Evolutionary conservation across 2,329 filamentous ascomycete species (phyloP).

Genomic region (Fusarium tuaranense): DNA sequence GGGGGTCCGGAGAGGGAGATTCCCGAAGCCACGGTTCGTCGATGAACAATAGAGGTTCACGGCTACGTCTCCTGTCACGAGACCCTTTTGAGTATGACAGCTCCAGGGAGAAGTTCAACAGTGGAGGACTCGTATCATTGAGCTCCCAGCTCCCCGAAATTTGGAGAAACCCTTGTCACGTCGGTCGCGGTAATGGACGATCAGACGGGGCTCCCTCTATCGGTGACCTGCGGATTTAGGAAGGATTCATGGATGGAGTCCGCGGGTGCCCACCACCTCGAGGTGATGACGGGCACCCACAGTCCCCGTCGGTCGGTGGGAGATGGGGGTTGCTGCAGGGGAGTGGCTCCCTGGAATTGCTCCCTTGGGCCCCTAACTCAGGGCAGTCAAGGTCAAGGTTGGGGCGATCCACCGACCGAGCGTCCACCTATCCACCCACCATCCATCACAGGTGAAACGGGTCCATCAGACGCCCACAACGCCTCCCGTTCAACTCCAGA

Average conservation of each 20-base stretch:
- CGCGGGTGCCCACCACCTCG: not conserved
- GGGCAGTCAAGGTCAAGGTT: not conserved
- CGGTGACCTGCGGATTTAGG: conserved; percentile 25
- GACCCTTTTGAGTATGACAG: conserved; percentile 4
- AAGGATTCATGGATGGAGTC: conserved; percentile 13
- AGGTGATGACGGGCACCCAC: conserved; percentile 5
- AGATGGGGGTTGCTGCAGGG: conserved; percentile 24
- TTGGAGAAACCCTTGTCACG: conserved; percentile 37
- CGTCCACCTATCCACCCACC: not conserved
- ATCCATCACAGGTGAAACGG: conserved; percentile 30
- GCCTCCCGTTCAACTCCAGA: conserved; percentile 19
- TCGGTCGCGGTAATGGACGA: conserved; percentile 32
- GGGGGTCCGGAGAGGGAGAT: not conserved
- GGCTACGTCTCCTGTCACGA: conserved; percentile 15
- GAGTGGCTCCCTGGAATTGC: conserved; percentile 16
- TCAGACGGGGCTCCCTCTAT: conserved; percentile 24
- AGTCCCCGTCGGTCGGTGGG: not conserved
- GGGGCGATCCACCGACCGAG: conserved; percentile 5
- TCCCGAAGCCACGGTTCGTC: not conserved
- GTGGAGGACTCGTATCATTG: conserved; percentile 7
- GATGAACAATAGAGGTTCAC: conserved; percentile 3
- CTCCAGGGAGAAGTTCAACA: not conserved
- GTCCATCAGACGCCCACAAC: conserved; percentile 19
- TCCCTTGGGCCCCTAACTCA: conserved; percentile 14
- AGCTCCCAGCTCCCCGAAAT: conserved; percentile 24